Evolutionary conservation across 306 rosid genomes (phyloP), one percentile per base, ranked within the genome.

Genomic region (Spatholobus suberectus): DNA sequence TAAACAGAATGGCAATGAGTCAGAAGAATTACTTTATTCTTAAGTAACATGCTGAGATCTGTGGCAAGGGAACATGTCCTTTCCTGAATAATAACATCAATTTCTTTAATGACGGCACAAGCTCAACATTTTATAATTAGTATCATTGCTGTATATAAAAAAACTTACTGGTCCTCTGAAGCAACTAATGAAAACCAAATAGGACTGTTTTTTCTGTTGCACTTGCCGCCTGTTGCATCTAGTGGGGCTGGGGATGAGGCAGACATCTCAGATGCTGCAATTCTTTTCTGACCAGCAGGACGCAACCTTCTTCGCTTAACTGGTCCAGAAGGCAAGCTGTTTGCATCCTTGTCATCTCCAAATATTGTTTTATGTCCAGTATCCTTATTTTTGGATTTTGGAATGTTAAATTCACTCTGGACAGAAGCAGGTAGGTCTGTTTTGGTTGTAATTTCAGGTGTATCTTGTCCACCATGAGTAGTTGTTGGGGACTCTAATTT

Each of bases 141-240:
- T 32, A 59, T 35, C 51, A 41, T 27, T 17, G 81, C 24, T 23
- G 47, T 4, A 59, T 51, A 69, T 66, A 76, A 70, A 62, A 57
- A 63, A 62, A 54, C 88, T 88, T 87, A 96, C 99, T 95, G 84
- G 77, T 94, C 96, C 78, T 96, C 95, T 26, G 97, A 91, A 80
- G 99, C 95, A 82, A 94, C 93, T 82, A 96, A 88, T 23, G 99
- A 89, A 88, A 96, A 96, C 99, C 99, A 96, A 86, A 96, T 92
- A 52, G 96, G 90, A 91, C 82, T 86, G 59, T 87, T 86, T 84
- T 86, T 87, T 66, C 93, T 70, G 88, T 72, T 70, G 80, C 46
- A 38, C 84, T 82, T 88, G 67, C 82, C 83, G 77, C 86, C 89
- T n/a, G 87, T 58, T 23, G 91, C 86, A 89, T 90, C 96, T 57